These are phyloP conservation scores for Glycine soja DNA, from an alignment of 306 rosid species.

Conservation along the genomic window DNA sequence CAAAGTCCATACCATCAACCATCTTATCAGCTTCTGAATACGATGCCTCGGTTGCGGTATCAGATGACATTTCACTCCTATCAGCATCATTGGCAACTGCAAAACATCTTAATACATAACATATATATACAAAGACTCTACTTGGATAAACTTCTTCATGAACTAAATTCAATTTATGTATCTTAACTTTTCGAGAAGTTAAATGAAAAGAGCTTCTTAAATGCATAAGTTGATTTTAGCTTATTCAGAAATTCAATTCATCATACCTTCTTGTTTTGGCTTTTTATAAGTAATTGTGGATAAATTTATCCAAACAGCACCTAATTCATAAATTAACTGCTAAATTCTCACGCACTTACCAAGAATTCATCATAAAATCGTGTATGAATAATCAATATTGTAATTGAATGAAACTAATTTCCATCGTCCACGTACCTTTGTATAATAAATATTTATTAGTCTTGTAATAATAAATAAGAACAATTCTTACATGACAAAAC, in stretches of 20 bases:
- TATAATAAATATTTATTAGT: background rate
- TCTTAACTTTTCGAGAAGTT: no score
- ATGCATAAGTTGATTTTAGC: no score
- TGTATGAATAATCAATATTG: background rate
- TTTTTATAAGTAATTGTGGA: no score
- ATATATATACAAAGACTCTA: no score
- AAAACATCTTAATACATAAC: background rate
- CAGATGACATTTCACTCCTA: slow-evolving; percentile 59
- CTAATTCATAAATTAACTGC: no score
- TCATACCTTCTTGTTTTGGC: no score
- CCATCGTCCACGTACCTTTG: background rate
- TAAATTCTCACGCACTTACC: no score
- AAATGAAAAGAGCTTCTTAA: no score
- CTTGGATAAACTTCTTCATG: no score
- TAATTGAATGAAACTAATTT: background rate
- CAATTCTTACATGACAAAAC: background rate
- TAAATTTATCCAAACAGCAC: no score
- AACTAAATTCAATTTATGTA: no score
- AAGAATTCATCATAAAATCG: background rate
- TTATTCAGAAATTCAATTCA: no score
- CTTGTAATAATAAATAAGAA: background rate
- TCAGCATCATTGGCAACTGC: slow-evolving; percentile 74
- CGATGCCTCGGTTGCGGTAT: slow-evolving; percentile 44
- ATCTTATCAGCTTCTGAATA: slow-evolving; percentile 75
- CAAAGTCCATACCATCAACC: slow-evolving; percentile 81